Percentiles rank a stretch among this genome's conserved stretches.
Conservation (phyloP, 2,329 filamentous ascomycete genomes). For the Verticillium klebahnii region DNA sequence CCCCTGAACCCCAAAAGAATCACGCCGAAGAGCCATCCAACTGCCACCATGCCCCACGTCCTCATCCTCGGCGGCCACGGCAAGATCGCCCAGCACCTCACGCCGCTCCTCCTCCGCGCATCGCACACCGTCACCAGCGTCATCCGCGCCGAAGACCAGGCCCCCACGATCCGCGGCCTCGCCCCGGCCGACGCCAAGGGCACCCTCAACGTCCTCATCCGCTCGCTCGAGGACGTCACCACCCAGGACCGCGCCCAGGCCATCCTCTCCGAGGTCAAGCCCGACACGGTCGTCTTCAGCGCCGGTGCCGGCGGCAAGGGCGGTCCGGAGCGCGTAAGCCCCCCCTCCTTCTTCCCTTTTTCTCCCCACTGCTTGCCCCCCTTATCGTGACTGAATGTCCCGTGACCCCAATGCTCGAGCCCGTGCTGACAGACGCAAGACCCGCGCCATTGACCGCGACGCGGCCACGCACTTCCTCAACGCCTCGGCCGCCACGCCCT, state of each 20-base stretch:
- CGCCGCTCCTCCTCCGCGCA: conserved; percentile 68
- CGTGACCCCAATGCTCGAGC: no score
- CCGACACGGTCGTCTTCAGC: conserved; percentile 65
- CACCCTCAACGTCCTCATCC: conserved; percentile 64
- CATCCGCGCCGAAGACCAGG: conserved; percentile 69
- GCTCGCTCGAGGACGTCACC: conserved; percentile 67
- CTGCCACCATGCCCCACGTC: conserved; percentile 39
- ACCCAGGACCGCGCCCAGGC: conserved; percentile 55
- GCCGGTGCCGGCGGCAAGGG: conserved; percentile 60
- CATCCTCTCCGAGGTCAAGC: conserved; percentile 56
- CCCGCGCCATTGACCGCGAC: conserved; percentile 56
- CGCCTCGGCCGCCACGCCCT: conserved; percentile 48
- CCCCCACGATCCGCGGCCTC: conserved; percentile 57
- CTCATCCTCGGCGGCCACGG: conserved; percentile 79
- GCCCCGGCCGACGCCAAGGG: conserved; percentile 50
- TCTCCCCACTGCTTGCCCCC: not conserved
- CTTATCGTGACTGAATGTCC: no score
- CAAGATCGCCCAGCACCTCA: conserved; percentile 70
- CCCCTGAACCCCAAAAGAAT: not conserved
- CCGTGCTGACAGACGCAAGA: conserved; percentile 28
- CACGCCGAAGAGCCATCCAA: not conserved
- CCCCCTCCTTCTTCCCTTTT: not conserved
- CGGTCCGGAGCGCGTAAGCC: conserved; percentile 41
- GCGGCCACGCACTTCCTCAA: conserved; percentile 60
- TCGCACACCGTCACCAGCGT: conserved; percentile 76